Evolutionary conservation across 1,139 yeast species (phyloP).

Genomic region (Sugiyamaella sp.): DNA sequence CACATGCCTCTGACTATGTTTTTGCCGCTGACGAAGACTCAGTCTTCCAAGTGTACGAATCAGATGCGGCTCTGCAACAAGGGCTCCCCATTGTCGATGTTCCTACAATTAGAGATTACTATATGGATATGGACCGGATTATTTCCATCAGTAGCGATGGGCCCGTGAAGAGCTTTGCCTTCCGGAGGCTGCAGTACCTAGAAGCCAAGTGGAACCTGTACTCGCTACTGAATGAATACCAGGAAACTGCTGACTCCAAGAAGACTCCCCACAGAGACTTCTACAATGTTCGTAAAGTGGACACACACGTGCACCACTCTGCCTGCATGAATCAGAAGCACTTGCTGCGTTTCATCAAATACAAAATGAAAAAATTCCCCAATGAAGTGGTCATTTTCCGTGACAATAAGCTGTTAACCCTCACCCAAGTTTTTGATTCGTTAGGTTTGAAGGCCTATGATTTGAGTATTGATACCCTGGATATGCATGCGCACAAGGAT

Average conservation of each 20-base stretch:
- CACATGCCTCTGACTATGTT: constrained; percentile 54
- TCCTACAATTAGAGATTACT: constrained; percentile 82
- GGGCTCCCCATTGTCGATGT: constrained; percentile 54
- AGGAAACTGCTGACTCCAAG: constrained; percentile 85
- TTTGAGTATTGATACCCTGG: constrained; percentile 91
- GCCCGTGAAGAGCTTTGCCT: constrained; percentile 96
- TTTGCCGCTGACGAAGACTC: constrained; percentile 62
- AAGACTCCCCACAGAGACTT: constrained; percentile 93
- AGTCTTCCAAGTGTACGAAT: constrained; percentile 64
- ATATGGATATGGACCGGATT: constrained; percentile 75
- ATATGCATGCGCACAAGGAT: constrained; percentile 99
- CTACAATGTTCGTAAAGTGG: constrained; percentile 97
- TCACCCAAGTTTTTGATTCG: constrained; percentile 86
- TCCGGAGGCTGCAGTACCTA: constrained; percentile 85
- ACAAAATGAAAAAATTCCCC: constrained; percentile 78
- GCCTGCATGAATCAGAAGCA: constrained; percentile 99
- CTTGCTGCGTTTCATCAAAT: constrained; percentile 88
- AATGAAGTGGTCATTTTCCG: constrained; percentile 90
- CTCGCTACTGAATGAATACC: constrained; percentile 83
- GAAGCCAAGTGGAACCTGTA: constrained; percentile 98
- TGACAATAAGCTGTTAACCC: constrained; percentile 87
- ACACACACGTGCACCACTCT: constrained; percentile 97
- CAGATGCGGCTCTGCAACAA: constrained; percentile 37
- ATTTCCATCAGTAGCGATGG: constrained; percentile 83
- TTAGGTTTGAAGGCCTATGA: constrained; percentile 91